Conservation (phyloP, 2,329 filamentous ascomycete species). For the Daldinia eschscholtzii region DNA sequence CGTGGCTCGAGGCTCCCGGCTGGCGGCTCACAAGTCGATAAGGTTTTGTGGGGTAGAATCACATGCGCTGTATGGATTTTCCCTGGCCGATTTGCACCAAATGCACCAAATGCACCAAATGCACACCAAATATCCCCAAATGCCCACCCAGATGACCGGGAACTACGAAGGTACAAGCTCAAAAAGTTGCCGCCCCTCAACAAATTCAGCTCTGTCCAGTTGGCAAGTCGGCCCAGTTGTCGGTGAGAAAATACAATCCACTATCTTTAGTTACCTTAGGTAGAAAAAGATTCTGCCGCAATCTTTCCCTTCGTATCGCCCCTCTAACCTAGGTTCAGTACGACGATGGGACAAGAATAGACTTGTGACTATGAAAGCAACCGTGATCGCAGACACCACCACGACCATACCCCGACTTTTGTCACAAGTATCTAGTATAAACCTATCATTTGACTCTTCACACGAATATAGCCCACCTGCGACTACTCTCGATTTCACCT, state of each 20-base stretch:
- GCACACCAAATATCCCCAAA: not conserved
- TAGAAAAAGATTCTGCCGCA: conserved; percentile 28
- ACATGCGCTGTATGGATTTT: conserved; percentile 33
- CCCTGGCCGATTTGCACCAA: not conserved
- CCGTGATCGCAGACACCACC: conserved; percentile 17
- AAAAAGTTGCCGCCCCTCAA: conserved; percentile 34
- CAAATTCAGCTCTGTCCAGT: conserved; percentile 33
- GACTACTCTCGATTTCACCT: not conserved
- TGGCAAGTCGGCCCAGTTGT: conserved; percentile 25
- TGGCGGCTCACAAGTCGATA: conserved; percentile 15
- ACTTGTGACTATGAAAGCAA: conserved; percentile 39
- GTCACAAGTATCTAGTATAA: conserved; percentile 28
- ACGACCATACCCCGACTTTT: conserved; percentile 7
- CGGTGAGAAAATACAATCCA: conserved; percentile 39
- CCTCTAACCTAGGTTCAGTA: conserved; percentile 7
- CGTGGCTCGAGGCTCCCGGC: not conserved
- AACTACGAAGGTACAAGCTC: conserved; percentile 16
- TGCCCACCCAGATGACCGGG: conserved; percentile 25
- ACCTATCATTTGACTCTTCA: conserved; percentile 14
- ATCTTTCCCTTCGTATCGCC: not conserved
- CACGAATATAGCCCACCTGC: not conserved
- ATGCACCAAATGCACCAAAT: not conserved
- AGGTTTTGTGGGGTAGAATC: conserved; percentile 39
- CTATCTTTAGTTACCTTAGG: conserved; percentile 16
- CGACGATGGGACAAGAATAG: conserved; percentile 33